Base-by-base conservation (phyloP, 2,329 filamentous ascomycete species). In the Cladobotryum protrusum region DNA sequence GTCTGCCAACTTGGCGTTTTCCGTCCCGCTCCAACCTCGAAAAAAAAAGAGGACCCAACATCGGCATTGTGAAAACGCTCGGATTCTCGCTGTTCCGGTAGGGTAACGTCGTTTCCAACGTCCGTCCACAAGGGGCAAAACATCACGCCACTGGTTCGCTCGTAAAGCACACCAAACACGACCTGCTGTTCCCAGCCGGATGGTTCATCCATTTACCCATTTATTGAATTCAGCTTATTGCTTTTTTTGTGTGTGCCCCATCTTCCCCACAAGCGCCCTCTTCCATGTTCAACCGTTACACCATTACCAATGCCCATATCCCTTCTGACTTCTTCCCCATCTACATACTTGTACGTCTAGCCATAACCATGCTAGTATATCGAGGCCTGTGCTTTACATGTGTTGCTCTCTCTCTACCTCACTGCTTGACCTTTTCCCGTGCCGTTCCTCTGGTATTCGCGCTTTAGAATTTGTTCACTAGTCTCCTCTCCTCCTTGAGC, bases 401-500 rank as follows among this genome's bases (percentile, higher is more conserved):
- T 17, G 17, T 15, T 43, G 39, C 39, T 43, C 45, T 48, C n/a
- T n/a, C n/a, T n/a, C n/a, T n/a, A n/a, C n/a, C n/a, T n/a, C n/a
- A n/a, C n/a, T n/a, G n/a, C n/a, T n/a, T n/a, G n/a, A n/a, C 24
- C 6, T 8, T 29, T 9, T 29, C 20, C 20, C 20, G 24, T 29
- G 24, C 24, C 24, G 24, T 29, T 29, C 24, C 11, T 29, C 24
- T 29, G 24, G 24, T 29, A 29, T 29, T 9, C 45, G 20, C 18
- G n/a, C 19, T 49, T 53, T 60, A 68, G 54, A 67, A 59, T 54
- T 66, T 66, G 56, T 69, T 70, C 53, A 62, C 57, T 19, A 68
- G 57, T 50, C 63, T 59, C 54, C 71, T 66, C 59, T 80, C 76
- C 48, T 69, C 68, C 60, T 77, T 73, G 50, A 83, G 69, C 61